Conservation (phyloP, 169 alveolate species). For the Plasmodium fragile region DNA sequence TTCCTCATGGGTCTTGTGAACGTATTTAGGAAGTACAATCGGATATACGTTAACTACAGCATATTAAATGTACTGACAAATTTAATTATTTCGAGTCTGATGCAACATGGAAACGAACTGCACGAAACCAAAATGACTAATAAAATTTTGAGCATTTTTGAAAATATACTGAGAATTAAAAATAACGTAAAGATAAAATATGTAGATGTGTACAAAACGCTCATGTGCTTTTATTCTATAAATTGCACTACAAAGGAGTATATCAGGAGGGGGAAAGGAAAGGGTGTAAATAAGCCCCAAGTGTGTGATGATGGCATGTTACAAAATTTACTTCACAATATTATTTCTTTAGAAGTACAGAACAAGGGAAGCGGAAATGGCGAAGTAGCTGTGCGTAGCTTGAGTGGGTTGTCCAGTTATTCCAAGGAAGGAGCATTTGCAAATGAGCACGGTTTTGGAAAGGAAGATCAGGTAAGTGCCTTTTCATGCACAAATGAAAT, state of each 20-base stretch:
- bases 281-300: background rate
- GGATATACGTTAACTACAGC: conserved; percentile 1
- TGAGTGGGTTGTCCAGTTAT: background rate
- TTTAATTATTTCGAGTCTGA: conserved; percentile 19
- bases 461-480: background rate
- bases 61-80: conserved; percentile 16
- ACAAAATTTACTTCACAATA: conserved; percentile 14
- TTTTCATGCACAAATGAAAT: background rate
- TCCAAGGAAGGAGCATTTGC: background rate
- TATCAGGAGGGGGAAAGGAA: background rate
- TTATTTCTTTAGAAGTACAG: background rate
- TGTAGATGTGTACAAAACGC: conserved; percentile 27
- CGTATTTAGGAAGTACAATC: conserved; percentile 37
- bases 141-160: conserved; percentile 28
- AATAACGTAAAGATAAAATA: conserved; percentile 35
- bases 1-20: conserved; percentile 21
- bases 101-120: background rate
- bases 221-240: conserved; percentile 13
- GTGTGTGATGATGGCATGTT: background rate
- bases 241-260: background rate
- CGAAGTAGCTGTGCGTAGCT: background rate
- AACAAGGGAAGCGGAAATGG: background rate
- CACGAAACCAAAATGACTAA: background rate
- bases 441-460: background rate
- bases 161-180: conserved; percentile 31